A percentile compares a stretch with the other conserved stretches of the same genome.
These are phyloP conservation scores for Rhodotorula sp. DNA, from an alignment of 1,284 basidiomycete genomes.

Conservation along the genomic window DNA sequence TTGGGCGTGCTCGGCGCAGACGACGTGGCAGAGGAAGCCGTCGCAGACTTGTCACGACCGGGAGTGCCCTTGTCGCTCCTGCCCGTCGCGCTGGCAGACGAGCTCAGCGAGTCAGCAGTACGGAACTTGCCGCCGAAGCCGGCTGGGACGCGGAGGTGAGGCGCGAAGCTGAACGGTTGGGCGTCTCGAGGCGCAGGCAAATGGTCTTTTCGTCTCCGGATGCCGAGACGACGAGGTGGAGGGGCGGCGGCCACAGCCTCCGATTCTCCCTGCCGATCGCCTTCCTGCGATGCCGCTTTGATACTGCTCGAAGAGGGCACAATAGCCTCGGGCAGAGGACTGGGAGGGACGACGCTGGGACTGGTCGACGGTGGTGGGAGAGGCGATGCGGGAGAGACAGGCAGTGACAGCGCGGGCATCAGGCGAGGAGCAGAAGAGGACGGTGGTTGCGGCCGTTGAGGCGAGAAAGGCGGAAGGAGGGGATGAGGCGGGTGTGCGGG, in stretches of 20 bases:
- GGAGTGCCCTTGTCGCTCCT: neutral
- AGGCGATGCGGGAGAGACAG: slow-evolving; percentile 25
- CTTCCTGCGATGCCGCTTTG: no score
- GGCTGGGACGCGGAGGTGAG: neutral
- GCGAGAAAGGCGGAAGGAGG: slow-evolving; percentile 12
- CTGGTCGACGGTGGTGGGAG: slow-evolving; percentile 10
- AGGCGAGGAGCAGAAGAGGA: neutral
- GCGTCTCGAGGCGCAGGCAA: neutral
- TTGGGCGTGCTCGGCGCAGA: neutral
- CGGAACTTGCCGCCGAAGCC: slow-evolving; percentile 2
- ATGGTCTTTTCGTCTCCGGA: neutral
- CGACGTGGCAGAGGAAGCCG: neutral
- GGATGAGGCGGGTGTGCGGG: neutral
- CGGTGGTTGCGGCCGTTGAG: neutral
- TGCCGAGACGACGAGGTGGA: neutral
- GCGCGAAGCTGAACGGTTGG: neutral
- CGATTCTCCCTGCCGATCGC: no score
- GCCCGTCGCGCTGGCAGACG: neutral
- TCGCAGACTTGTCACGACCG: neutral
- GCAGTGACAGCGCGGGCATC: slow-evolving; percentile 9
- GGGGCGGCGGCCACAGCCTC: no score
- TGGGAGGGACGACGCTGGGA: neutral
- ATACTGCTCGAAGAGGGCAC: no score
- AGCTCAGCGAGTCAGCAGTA: neutral
- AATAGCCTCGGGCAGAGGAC: no score